These are phyloP conservation scores for Phenoliferia sp. DNA, from an alignment of 1,284 basidiomycete species.

Conservation along the genomic window DNA sequence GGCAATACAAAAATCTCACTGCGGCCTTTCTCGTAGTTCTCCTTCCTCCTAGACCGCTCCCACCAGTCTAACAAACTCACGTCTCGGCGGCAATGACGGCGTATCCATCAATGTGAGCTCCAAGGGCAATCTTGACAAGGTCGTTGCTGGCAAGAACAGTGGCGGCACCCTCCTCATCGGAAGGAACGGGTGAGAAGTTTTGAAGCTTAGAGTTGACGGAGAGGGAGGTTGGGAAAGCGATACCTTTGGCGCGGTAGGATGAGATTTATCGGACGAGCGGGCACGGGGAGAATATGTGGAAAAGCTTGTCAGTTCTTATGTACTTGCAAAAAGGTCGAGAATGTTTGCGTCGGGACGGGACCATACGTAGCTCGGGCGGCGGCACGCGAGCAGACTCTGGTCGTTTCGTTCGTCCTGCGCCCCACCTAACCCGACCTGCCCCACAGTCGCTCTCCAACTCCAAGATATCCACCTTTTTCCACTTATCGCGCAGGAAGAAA, in stretches of 20 bases:
- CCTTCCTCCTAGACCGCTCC: too few relatives aligned
- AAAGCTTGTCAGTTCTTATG: neutral
- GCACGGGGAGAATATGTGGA: neutral
- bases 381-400: neutral
- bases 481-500: neutral
- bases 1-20: too few relatives aligned
- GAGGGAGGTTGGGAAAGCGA: conserved; percentile 89
- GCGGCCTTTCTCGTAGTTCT: too few relatives aligned
- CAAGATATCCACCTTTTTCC: neutral
- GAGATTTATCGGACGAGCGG: neutral
- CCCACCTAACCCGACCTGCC: neutral
- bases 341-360: neutral
- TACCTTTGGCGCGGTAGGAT: conserved; percentile 46
- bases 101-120: conserved; percentile 92
- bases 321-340: neutral
- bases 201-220: conserved; percentile 73
- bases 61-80: conserved; percentile 18
- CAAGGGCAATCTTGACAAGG: conserved; percentile 91
- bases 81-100: conserved; percentile 88
- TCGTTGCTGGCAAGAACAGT: conserved; percentile 79
- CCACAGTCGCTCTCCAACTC: neutral
- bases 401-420: neutral
- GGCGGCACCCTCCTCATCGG: conserved; percentile 60
- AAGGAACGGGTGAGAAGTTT: conserved; percentile 54
- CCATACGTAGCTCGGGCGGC: neutral